These are phyloP conservation scores for Cicer arietinum DNA, from an alignment of 306 rosid species.

Conservation along the genomic window DNA sequence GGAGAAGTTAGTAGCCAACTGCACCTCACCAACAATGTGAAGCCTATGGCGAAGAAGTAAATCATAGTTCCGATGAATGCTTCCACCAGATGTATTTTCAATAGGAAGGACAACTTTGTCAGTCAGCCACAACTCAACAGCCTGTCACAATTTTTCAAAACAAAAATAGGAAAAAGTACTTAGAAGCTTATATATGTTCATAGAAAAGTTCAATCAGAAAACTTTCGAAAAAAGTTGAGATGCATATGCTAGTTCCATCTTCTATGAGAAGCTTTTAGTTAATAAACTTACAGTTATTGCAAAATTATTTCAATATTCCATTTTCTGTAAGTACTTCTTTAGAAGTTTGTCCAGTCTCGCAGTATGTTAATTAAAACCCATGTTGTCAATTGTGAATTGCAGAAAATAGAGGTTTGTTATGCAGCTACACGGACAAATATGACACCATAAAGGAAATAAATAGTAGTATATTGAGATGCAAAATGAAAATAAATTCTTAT, in stretches of 20 bases:
- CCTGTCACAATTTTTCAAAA: slow-evolving; percentile 45
- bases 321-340: background rate
- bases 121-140: slow-evolving; percentile 78
- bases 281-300: background rate
- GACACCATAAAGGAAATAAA: too few relatives aligned
- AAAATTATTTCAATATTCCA: background rate
- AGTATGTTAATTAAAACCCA: background rate
- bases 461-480: background rate
- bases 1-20: slow-evolving; percentile 61
- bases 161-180: background rate
- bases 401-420: too few relatives aligned
- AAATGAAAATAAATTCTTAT: slow-evolving; percentile 14
- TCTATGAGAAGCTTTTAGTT: background rate
- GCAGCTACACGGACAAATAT: too few relatives aligned
- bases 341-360: background rate
- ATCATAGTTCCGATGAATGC: slow-evolving; percentile 80
- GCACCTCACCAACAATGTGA: slow-evolving; percentile 82
- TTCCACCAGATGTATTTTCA: slow-evolving; percentile 76
- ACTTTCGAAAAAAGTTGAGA: background rate
- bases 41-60: slow-evolving; percentile 84
- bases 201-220: background rate
- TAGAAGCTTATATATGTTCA: background rate
- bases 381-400: too few relatives aligned
- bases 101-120: slow-evolving; percentile 73
- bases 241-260: background rate